phyloP scores from a whole-genome alignment of 163 green algal species.

The Dunaliella salina region DNA sequence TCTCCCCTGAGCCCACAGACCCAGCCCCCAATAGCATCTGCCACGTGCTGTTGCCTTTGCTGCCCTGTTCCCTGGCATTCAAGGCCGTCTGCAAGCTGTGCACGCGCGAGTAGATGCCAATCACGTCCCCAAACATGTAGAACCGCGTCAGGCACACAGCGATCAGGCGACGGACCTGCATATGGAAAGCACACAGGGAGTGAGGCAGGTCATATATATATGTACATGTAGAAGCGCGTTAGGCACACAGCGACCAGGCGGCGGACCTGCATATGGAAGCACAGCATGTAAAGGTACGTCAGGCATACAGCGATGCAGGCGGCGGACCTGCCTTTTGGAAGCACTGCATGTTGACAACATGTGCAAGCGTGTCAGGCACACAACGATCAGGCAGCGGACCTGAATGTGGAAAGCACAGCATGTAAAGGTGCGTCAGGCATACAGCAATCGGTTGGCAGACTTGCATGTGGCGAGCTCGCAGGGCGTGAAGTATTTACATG shows the following conservation, averaged over 20 bases:
- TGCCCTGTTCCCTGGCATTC: conserved; percentile 23
- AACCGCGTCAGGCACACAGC: conserved; percentile 57
- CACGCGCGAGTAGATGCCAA: conserved; percentile 71
- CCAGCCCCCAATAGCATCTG: background rate
- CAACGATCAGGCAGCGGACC: conserved; percentile 59
- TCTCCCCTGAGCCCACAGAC: background rate
- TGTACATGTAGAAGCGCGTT: conserved; percentile 53
- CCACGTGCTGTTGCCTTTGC: conserved; percentile 15
- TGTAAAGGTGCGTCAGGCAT: no score
- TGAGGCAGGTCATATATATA: conserved; percentile 39
- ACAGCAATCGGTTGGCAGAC: no score
- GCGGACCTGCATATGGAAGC: conserved; percentile 72
- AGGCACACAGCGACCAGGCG: conserved; percentile 60
- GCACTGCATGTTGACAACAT: no score
- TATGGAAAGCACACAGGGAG: no score
- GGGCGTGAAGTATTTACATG: no score
- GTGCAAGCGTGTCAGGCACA: conserved; percentile 62
- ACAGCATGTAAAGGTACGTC: no score
- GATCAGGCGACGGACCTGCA: conserved; percentile 68
- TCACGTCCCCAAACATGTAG: conserved; percentile 58
- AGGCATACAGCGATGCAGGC: no score
- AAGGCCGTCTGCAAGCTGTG: conserved; percentile 62
- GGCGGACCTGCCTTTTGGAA: no score
- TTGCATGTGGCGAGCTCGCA: no score
- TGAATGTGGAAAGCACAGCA: no score